Evolutionary conservation across 2,329 filamentous ascomycete species (phyloP).

Genomic region (Microdochium bolleyi): DNA sequence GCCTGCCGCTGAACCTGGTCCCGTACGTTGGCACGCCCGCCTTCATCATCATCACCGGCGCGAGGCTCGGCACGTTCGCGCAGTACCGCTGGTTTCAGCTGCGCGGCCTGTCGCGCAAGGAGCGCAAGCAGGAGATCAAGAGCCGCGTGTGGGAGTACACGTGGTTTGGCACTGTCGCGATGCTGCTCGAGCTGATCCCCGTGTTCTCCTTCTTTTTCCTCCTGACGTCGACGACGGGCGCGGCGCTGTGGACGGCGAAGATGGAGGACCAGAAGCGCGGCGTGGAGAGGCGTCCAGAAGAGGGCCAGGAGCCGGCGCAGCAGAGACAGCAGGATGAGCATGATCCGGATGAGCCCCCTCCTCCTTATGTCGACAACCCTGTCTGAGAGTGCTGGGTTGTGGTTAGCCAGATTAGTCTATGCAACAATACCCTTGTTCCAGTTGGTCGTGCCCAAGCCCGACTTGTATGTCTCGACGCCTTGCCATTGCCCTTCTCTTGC

Average conservation of each 20-base stretch:
- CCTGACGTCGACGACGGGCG: slow-evolving; percentile 76
- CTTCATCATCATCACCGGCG: slow-evolving; percentile 83
- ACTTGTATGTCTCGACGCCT: no score
- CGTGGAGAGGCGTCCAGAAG: slow-evolving; percentile 3
- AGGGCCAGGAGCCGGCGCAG: slow-evolving; percentile 6
- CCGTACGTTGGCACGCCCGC: slow-evolving; percentile 75
- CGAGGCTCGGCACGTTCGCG: slow-evolving; percentile 77
- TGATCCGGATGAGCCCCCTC: slow-evolving; percentile 22
- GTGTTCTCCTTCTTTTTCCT: slow-evolving; percentile 91
- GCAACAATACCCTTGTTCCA: no score
- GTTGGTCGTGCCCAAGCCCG: not conserved
- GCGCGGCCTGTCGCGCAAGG: slow-evolving; percentile 62
- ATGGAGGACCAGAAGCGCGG: slow-evolving; percentile 53
- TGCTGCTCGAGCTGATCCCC: slow-evolving; percentile 81
- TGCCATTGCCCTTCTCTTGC: no score
- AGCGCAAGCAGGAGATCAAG: slow-evolving; percentile 63
- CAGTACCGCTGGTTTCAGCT: slow-evolving; percentile 89
- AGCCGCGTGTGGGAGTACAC: slow-evolving; percentile 73
- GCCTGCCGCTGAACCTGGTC: slow-evolving; percentile 79
- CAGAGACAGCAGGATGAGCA: slow-evolving; percentile 10
- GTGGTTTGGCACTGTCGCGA: slow-evolving; percentile 84
- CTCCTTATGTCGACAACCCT: slow-evolving; percentile 28
- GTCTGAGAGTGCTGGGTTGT: slow-evolving; percentile 10
- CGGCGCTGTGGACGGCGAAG: slow-evolving; percentile 77
- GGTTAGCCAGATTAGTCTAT: no score